Base-by-base conservation (phyloP, 1,139 yeast genomes). In the Meyerozyma athensensis region DNA sequence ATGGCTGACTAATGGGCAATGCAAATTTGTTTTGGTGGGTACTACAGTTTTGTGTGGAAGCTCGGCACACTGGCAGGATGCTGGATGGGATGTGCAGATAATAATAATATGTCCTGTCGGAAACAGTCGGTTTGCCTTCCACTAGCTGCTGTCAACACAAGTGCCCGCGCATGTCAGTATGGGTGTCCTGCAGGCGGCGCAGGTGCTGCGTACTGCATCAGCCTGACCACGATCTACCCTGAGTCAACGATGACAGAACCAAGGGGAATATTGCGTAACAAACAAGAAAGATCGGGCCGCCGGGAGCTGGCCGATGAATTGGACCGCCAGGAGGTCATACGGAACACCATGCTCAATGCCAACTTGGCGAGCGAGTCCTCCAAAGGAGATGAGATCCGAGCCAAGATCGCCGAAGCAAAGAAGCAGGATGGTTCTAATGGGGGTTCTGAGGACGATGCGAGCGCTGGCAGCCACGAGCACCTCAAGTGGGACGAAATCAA, bases 401-500 rank as follows among this genome's bases (percentile, higher is more conserved):
- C 67, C 32, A 55, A 66, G 43, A 53, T 69, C 10, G 70, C 71
- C 6, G 55, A 59, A 37, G 51, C 53, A 8, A 59, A 53, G 41
- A 39, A 33, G 26, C 21, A 36, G n/a, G 44, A 38, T 9, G 42
- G 31, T n/a, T 44, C 41, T 14, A 30, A 36, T 14, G 33, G 9
- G n/a, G 19, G 31, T 19, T 5, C 6, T 6, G 7, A 32, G 9
- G 19, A 18, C 6, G 34, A 10, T 7, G 20, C 10, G 12, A 13
- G 14, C n/a, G n/a, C 8, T 37, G 33, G 12, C 39, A 22, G 23
- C 17, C 45, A 39, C 33, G 65, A 58, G 23, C 79, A 71, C 45
- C 64, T 80, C 51, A 72, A 74, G 48, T 84, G 92, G 90, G 90
- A 84, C 55, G 92, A 84, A 52, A 65, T 79, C 39, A 83, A 82